Conservation (phyloP, 176 grass and related monocot genomes). For the Phoenix roebelenii region DNA sequence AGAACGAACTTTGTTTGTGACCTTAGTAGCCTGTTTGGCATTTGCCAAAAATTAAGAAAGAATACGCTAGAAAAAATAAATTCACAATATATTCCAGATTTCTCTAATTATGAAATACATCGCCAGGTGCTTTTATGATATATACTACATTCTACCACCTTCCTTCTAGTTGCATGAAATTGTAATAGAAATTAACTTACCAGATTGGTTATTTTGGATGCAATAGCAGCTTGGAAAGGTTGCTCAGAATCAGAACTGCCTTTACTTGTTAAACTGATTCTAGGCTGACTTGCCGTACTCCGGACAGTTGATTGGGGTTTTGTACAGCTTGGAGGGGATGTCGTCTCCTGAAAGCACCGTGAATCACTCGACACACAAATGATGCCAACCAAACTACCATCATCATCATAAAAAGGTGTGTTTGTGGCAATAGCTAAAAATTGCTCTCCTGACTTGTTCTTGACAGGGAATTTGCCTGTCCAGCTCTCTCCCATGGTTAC, state of each 20-base stretch:
- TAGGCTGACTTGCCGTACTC: constrained; percentile 24
- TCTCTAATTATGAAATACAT: not conserved
- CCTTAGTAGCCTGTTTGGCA: constrained; percentile 77
- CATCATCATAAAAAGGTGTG: constrained; percentile 89
- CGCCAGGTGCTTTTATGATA: not conserved
- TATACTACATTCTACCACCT: constrained; percentile 1
- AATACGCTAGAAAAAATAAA: constrained; percentile 27
- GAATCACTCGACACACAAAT: constrained; percentile 79
- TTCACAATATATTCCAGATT: not conserved
- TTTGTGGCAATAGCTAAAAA: constrained; percentile 70
- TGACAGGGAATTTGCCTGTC: constrained; percentile 81
- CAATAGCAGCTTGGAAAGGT: constrained; percentile 65
- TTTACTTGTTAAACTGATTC: constrained; percentile 42
- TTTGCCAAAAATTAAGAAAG: constrained; percentile 58
- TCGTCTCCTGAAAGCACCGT: constrained; percentile 41
- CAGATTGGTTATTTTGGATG: constrained; percentile 82
- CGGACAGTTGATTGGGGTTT: constrained; percentile 34
- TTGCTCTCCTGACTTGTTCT: constrained; percentile 53
- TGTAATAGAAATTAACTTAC: constrained; percentile 31
- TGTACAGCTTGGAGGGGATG: constrained; percentile 38
- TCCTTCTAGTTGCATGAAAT: constrained; percentile 13
- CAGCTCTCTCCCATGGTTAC: constrained; percentile 70
- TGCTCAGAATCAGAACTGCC: constrained; percentile 39
- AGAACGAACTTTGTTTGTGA: constrained; percentile 95
- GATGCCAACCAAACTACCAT: constrained; percentile 73